A percentile compares a stretch with the other conserved stretches of the same genome.
Conservation (phyloP, 352 stramenopile species). For the Hyaloperonospora arabidopsidis region DNA sequence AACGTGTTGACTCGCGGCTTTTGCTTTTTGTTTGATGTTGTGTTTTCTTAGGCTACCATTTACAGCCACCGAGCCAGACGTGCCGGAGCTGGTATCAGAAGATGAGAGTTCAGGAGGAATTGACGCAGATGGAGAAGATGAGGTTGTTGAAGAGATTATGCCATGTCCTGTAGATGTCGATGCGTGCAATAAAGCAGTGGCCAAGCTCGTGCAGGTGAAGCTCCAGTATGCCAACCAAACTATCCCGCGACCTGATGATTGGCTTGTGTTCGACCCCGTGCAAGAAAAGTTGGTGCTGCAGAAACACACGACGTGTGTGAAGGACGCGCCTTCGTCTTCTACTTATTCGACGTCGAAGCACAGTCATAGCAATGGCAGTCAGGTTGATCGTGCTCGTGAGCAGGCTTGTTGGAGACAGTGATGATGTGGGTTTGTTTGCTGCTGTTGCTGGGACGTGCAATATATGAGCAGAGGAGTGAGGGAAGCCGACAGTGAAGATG, state of each 20-base stretch:
- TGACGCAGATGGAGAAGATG: conserved; percentile 21
- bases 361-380: conserved; percentile 11
- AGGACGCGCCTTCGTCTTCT: neutral
- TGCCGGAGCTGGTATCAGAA: conserved; percentile 62
- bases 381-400: conserved; percentile 16
- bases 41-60: conserved; percentile 42
- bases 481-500: conserved; percentile 4
- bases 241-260: conserved; percentile 54
- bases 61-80: conserved; percentile 37
- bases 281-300: conserved; percentile 51
- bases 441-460: conserved; percentile 1
- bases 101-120: conserved; percentile 22
- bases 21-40: neutral
- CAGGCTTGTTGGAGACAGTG: conserved; percentile 23
- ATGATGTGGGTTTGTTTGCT: neutral
- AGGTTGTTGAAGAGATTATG: conserved; percentile 15
- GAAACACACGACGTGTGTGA: conserved; percentile 24
- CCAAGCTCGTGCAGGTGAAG: conserved; percentile 60
- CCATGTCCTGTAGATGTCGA: conserved; percentile 25
- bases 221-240: conserved; percentile 40
- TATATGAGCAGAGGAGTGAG: neutral
- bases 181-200: conserved; percentile 36
- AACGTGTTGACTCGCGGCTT: neutral
- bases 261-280: conserved; percentile 69
- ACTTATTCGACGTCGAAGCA: no score